Evolutionary conservation across 2,329 filamentous ascomycete genomes (phyloP).

Genomic region (Cercospora berteroae): DNA sequence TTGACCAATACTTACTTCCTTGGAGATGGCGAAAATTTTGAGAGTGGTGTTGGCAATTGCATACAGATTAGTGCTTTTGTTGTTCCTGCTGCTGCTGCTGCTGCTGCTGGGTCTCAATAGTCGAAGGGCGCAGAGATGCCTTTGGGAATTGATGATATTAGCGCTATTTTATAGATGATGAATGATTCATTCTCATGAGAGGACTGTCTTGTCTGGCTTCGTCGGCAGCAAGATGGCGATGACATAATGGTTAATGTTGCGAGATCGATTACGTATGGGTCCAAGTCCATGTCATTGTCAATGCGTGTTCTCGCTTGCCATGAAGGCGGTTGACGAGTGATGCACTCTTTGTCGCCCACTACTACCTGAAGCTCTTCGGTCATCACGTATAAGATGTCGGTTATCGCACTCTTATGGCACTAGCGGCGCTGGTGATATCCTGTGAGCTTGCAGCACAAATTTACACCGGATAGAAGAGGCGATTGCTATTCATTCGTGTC

Average conservation of each 20-base stretch:
- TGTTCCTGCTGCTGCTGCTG: neutral
- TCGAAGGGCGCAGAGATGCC: neutral
- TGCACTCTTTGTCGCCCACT: no score
- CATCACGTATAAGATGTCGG: no score
- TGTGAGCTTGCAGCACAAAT: no score
- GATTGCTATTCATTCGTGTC: no score
- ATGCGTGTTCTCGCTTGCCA: no score
- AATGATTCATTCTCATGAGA: neutral
- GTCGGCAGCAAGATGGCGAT: neutral
- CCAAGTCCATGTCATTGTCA: neutral
- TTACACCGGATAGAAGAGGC: no score
- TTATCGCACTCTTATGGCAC: no score
- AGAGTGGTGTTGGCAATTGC: neutral
- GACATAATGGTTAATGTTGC: neutral
- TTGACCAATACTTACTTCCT: neutral
- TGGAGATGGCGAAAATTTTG: neutral
- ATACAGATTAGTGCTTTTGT: neutral
- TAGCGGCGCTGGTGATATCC: no score
- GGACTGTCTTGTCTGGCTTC: neutral
- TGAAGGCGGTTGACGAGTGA: no score
- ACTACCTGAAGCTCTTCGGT: no score
- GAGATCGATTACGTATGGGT: neutral
- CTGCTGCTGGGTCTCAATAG: neutral
- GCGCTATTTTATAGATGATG: neutral
- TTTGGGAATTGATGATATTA: neutral